Conservation (phyloP, 164 flowering plant genomes). For the Amborella trichopoda region DNA sequence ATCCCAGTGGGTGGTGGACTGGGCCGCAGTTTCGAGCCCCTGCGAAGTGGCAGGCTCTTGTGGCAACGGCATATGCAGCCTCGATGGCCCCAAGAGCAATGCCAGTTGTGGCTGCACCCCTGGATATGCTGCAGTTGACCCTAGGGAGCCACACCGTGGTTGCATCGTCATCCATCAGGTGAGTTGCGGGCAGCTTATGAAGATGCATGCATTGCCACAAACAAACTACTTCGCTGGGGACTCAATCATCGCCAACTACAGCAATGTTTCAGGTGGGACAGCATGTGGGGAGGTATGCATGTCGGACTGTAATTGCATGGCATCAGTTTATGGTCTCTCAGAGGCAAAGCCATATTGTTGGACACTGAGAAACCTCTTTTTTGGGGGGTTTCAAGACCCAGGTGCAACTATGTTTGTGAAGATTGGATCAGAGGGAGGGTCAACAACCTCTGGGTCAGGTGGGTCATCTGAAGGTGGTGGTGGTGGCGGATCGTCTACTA, state of each 20-base stretch:
- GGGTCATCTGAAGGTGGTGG: constrained; percentile 12
- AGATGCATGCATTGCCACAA: constrained; percentile 36
- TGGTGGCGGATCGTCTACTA: no score
- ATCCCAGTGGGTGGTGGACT: constrained; percentile 78
- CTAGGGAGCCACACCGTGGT: constrained; percentile 18
- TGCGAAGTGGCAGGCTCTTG: constrained; percentile 88
- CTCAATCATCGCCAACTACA: constrained; percentile 66
- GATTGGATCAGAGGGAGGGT: constrained; percentile 26
- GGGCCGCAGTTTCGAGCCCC: constrained; percentile 89
- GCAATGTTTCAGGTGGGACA: constrained; percentile 31
- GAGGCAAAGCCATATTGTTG: constrained; percentile 83
- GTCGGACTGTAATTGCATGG: constrained; percentile 70
- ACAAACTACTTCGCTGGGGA: constrained; percentile 53
- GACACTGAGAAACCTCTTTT: constrained; percentile 63
- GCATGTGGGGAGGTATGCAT: constrained; percentile 73
- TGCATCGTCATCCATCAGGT: constrained; percentile 10
- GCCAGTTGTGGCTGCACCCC: constrained; percentile 63
- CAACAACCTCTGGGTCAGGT: constrained; percentile 5
- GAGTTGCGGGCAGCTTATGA: constrained; percentile 33
- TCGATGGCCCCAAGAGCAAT: constrained; percentile 55
- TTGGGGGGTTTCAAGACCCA: constrained; percentile 74
- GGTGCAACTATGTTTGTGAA: constrained; percentile 71
- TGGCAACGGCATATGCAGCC: constrained; percentile 72
- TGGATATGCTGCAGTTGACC: constrained; percentile 27
- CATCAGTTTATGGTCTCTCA: constrained; percentile 72